These are phyloP conservation scores for Cruciata laevipes DNA, from an alignment of 257 asterid genomes.

Conservation along the genomic window DNA sequence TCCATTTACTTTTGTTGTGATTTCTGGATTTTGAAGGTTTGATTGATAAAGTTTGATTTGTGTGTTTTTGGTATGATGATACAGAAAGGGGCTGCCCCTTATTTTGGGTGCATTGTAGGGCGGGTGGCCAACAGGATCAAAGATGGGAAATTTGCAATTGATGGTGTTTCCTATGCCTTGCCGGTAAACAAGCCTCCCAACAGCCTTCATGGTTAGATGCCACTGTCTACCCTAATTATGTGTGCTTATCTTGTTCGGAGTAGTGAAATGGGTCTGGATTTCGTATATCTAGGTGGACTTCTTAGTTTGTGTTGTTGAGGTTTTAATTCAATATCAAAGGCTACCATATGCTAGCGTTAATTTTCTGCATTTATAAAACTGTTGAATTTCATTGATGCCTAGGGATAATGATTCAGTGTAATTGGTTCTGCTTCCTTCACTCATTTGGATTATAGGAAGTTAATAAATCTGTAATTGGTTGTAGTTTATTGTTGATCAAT, in stretches of 20 bases:
- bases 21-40: background rate
- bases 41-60: background rate
- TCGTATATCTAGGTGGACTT: background rate
- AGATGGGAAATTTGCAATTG: constrained; percentile 70
- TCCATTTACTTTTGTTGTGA: background rate
- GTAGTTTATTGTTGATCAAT: background rate
- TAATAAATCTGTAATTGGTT: too few relatives aligned
- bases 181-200: constrained; percentile 89
- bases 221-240: background rate
- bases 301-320: background rate
- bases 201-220: constrained; percentile 76
- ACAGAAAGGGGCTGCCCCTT: constrained; percentile 89
- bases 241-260: background rate
- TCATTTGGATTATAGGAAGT: background rate
- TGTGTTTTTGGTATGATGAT: constrained; percentile 9
- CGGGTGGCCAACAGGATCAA: constrained; percentile 96
- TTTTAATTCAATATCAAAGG: background rate
- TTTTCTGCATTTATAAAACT: background rate
- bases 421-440: background rate
- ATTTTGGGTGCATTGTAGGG: constrained; percentile 96
- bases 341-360: background rate
- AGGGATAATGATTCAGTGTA: background rate
- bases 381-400: background rate
- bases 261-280: background rate
- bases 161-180: constrained; percentile 63